A percentile compares a stretch with the other conserved stretches of the same genome.
phyloP scores from a whole-genome alignment of 2,329 filamentous ascomycete species.

The Colletotrichum sp. region DNA sequence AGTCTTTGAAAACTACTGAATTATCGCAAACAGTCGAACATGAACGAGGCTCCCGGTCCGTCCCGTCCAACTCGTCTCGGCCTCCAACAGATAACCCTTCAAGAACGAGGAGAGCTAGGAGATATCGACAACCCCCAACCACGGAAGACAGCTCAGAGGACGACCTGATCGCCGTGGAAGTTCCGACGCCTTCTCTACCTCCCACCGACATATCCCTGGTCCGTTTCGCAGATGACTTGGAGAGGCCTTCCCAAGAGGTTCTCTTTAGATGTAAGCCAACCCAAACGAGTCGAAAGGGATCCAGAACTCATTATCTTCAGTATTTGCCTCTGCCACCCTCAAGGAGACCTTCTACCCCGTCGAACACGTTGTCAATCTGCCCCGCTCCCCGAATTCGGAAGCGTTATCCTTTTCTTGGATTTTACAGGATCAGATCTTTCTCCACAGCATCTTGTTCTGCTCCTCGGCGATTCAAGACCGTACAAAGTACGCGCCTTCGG shows the following conservation, averaged over 20 bases:
- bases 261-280: neutral
- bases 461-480: neutral
- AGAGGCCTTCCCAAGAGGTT: neutral
- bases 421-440: neutral
- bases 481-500: neutral
- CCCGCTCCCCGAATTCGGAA: neutral
- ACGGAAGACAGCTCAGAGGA: neutral
- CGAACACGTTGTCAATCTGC: neutral
- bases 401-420: neutral
- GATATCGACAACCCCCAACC: neutral
- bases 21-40: neutral
- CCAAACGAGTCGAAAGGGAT: neutral
- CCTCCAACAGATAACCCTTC: neutral
- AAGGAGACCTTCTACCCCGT: neutral
- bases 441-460: neutral
- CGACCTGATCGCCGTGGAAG: neutral
- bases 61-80: neutral
- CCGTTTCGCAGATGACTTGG: neutral
- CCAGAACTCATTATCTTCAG: neutral
- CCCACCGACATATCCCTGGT: neutral
- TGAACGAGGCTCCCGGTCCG: neutral
- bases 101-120: neutral
- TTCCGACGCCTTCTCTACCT: neutral
- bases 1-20: neutral
- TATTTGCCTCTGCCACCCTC: neutral